Evolutionary conservation across 2,329 filamentous ascomycete species (phyloP).

Genomic region (Aspergillus felis): DNA sequence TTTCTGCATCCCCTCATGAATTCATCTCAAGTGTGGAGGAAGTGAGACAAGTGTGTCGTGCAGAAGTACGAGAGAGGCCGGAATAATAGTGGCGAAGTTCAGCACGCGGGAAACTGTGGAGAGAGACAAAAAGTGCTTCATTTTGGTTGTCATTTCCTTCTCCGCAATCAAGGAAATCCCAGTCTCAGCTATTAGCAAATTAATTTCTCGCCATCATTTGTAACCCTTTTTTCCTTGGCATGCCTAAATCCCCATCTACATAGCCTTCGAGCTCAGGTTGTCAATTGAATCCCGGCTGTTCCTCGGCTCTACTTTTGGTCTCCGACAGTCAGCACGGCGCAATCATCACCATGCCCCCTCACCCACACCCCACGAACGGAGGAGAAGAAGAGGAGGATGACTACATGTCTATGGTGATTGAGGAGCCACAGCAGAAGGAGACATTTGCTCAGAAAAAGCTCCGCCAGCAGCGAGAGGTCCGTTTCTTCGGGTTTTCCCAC

Average conservation of each 20-base stretch:
- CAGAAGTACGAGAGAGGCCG: too few relatives aligned
- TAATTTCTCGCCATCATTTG: neutral
- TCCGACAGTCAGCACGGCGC: neutral
- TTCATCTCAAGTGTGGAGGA: neutral
- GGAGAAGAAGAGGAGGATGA: slow-evolving; percentile 70
- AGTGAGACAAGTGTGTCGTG: neutral
- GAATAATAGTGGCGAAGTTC: neutral
- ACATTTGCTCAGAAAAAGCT: slow-evolving; percentile 59
- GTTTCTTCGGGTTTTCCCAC: slow-evolving; percentile 9
- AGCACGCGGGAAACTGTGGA: neutral
- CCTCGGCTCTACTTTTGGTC: neutral
- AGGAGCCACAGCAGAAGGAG: slow-evolving; percentile 60
- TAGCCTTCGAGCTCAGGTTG: neutral
- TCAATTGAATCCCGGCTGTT: neutral
- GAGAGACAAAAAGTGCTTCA: neutral
- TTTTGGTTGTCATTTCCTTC: neutral
- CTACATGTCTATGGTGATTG: slow-evolving; percentile 95
- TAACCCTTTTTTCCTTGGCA: neutral
- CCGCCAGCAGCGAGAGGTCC: slow-evolving; percentile 50
- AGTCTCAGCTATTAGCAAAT: neutral
- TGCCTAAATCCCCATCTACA: neutral
- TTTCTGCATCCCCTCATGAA: too few relatives aligned
- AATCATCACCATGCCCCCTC: slow-evolving; percentile 5
- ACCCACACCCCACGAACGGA: slow-evolving; percentile 7
- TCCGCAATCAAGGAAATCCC: neutral